phyloP scores from a whole-genome alignment of 371 early-diverging fungal species.

The Dinochytrium kinnereticum region DNA sequence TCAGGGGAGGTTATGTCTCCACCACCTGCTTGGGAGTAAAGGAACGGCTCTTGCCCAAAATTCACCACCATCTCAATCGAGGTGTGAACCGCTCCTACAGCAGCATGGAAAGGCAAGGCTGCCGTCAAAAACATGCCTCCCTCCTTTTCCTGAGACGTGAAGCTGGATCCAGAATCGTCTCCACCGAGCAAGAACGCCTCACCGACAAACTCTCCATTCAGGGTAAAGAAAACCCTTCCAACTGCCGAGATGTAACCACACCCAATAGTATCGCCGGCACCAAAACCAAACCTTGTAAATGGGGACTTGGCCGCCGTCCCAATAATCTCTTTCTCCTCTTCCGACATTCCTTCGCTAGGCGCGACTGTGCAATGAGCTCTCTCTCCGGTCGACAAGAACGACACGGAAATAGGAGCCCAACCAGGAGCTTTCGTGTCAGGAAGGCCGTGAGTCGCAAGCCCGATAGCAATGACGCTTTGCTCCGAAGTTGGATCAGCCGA shows the following conservation, averaged over 20 bases:
- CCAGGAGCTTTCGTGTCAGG: neutral
- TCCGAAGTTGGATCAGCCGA: neutral
- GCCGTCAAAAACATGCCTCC: no score
- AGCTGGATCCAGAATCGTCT: no score
- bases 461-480: neutral
- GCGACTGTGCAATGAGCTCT: conserved; percentile 3
- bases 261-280: conserved; percentile 9
- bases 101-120: conserved; percentile 5
- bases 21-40: neutral
- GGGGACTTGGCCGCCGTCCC: neutral
- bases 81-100: neutral
- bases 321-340: neutral
- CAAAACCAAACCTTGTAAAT: neutral
- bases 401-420: neutral
- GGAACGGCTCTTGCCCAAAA: neutral
- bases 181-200: neutral
- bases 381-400: conserved; percentile 9
- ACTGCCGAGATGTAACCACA: conserved; percentile 9
- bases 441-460: neutral
- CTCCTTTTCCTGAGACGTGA: no score
- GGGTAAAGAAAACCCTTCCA: conserved; percentile 4
- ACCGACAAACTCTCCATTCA: conserved; percentile 1
- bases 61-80: neutral
- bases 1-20: no score
- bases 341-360: neutral